phyloP scores from a whole-genome alignment of 306 rosid genomes.

The Adenanthera pavonina region DNA sequence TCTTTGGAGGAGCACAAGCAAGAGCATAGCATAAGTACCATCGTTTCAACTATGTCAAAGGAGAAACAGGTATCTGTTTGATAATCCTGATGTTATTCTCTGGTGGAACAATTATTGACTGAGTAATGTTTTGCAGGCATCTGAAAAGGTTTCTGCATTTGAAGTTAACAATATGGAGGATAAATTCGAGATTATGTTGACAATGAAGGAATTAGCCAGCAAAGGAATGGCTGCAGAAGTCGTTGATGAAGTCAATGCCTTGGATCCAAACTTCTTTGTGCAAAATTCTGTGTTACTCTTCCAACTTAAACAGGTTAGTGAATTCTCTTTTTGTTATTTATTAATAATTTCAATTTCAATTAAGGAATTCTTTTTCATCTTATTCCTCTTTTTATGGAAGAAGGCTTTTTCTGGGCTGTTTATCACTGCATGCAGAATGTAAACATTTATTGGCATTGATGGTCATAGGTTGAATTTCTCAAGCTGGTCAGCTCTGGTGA shows the following conservation, averaged over 20 bases:
- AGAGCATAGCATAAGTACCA: conserved; percentile 57
- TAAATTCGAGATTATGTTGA: conserved; percentile 82
- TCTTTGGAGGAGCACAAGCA: conserved; percentile 58
- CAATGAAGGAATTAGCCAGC: conserved; percentile 88
- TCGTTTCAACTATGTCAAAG: conserved; percentile 50
- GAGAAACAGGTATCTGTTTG: conserved; percentile 71
- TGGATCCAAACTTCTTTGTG: conserved; percentile 78
- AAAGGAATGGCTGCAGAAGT: conserved; percentile 95
- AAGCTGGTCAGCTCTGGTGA: conserved; percentile 90
- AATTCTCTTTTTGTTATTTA: conserved; percentile 30
- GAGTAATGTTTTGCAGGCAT: conserved; percentile 60
- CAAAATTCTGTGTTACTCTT: conserved; percentile 83
- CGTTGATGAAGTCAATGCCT: conserved; percentile 73
- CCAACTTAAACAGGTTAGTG: conserved; percentile 86
- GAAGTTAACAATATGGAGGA: conserved; percentile 60
- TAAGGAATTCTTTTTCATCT: background rate
- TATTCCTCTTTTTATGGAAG: conserved; percentile 1
- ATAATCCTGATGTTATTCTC: conserved; percentile 29
- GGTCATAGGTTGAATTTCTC: conserved; percentile 90
- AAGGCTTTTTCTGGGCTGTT: conserved; percentile 5
- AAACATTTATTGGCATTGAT: conserved; percentile 36
- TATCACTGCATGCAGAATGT: conserved; percentile 18
- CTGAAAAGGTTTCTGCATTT: conserved; percentile 54
- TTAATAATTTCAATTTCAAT: conserved; percentile 25
- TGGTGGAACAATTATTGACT: conserved; percentile 38